Evolutionary conservation across 306 rosid genomes (phyloP), one percentile per base, ranked within the genome.

Genomic region (Quercus robur): DNA sequence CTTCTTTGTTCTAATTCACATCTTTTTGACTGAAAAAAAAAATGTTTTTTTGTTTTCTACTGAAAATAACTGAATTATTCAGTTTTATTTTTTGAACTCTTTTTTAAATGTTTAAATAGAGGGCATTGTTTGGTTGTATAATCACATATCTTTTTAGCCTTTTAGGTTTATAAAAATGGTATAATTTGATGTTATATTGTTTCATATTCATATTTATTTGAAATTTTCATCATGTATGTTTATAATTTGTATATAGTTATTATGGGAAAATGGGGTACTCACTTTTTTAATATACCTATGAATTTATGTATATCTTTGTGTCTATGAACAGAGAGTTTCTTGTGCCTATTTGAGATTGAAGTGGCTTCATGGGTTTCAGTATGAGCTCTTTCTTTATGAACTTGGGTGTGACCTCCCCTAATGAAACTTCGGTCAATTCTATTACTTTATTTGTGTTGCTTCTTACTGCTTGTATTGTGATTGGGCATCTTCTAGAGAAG

Each of bases 401-500:
- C 26, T 5, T 68, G 55, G 90, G 70, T 30, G 3, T 68, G 19
- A 2, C 23, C 33, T 33, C 78, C 5, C 14, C 81, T 15, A 80
- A 57, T 10, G 77, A 28, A 57, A 76, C 80, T 58, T 74, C 86
- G 21, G 75, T 86, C 19, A 30, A 89, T 70, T 59, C 93, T 61
- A 75, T 81, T 8, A 83, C 96, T 20, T 75, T 91, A 25, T 91
- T 83, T 23, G 90, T 89, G 62, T 55, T 87, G 77, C 96, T 91
- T 52, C 88, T 91, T 61, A 82, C 84, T 81, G 75, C 85, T 18
- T 87, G 89, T 78, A 78, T 89, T 73, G 73, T 89, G 44, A 77
- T 89, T 26, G 96, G 91, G 41, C 93, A 91, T 81, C 88, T 91
- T 75, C 86, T 91, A 11, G 84, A 84, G 83, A 86, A 83, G 85